Evolutionary conservation across 108 stramenopile genomes (phyloP), one percentile per base, ranked within the genome.

Genomic region (Stephanodiscus minutulus): DNA sequence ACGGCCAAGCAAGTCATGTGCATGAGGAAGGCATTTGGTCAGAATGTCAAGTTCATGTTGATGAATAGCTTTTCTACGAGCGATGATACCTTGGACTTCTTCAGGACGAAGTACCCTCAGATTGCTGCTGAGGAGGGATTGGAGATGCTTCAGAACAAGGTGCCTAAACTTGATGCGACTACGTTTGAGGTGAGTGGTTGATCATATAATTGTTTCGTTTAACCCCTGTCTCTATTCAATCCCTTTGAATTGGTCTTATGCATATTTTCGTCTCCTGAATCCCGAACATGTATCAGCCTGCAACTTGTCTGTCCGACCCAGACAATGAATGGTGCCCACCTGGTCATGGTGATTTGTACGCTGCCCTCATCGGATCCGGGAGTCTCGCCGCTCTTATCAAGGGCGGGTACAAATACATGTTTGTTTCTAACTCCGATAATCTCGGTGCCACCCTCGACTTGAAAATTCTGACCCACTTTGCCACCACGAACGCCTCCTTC

Each of bases 381-480:
- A 77, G 87, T 49, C 91, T 99, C 33, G 97, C 97, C 66, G 66
- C 84, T 15, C 93, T 99, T 49, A 87, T 99, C 52, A 76, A 74
- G n/a, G 87, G 78, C 29, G 99, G 99, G 41, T 91, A 93, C 90
- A 98, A 97, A 76, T 99, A 99, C 91, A 96, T 99, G 96, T 99
- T 99, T 72, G 98, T 99, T 73, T 95, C 93, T 64, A 99, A 99
- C 88, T 97, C 97, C 25, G 99, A 99, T 83, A 99, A 99, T 82
- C 96, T 99, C 7, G 99, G 99, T 43, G 99, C 98, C 15, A 97
- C 96, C 39, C 85, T 98, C 27, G 98, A 99, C 78, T 70, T 98
- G 47, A 79, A 84, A 66, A 97, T 99, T 49, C 83, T 97, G 56
- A 87, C 94, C n/a, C 94, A 97, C 84, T 98, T 98, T 69, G 97